These are phyloP conservation scores for Penicillium steckii DNA, from an alignment of 495 filamentous ascomycete genomes.

Conservation along the genomic window DNA sequence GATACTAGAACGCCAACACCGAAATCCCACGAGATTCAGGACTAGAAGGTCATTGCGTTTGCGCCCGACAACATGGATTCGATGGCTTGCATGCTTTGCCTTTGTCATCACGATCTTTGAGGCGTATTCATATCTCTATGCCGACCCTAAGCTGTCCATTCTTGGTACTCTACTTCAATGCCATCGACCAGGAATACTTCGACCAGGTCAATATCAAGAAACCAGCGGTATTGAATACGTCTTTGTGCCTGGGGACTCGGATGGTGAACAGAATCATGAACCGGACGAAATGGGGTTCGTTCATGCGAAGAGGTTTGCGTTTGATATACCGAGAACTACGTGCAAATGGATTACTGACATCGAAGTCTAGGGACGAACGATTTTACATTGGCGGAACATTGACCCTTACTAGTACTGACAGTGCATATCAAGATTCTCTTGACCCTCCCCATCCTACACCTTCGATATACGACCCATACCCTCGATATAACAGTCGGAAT, in stretches of 20 bases:
- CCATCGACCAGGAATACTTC: slow-evolving; percentile 7
- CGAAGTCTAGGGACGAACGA: slow-evolving; percentile 18
- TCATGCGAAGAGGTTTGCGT: slow-evolving; percentile 17
- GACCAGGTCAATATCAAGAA: slow-evolving; percentile 21
- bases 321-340: background rate
- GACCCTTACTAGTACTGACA: slow-evolving; percentile 21
- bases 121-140: slow-evolving; percentile 1
- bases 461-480: slow-evolving; percentile 49
- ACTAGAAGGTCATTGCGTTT: background rate
- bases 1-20: slow-evolving; percentile 2
- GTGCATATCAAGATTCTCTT: background rate
- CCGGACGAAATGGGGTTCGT: slow-evolving; percentile 16
- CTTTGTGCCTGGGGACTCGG: background rate
- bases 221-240: background rate
- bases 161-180: background rate
- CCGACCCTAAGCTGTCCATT: slow-evolving; percentile 3
- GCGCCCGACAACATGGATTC: slow-evolving; percentile 12
- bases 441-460: slow-evolving; percentile 18
- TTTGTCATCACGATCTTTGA: slow-evolving; percentile 9
- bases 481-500: slow-evolving; percentile 44
- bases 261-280: slow-evolving; percentile 13
- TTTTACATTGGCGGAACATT: slow-evolving; percentile 30
- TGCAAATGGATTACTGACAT: too few species aligned
- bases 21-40: slow-evolving; percentile 1
- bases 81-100: slow-evolving; percentile 8